Evolutionary conservation across 345 rosid genomes (phyloP).

Genomic region (Pseudoturritis turrita): DNA sequence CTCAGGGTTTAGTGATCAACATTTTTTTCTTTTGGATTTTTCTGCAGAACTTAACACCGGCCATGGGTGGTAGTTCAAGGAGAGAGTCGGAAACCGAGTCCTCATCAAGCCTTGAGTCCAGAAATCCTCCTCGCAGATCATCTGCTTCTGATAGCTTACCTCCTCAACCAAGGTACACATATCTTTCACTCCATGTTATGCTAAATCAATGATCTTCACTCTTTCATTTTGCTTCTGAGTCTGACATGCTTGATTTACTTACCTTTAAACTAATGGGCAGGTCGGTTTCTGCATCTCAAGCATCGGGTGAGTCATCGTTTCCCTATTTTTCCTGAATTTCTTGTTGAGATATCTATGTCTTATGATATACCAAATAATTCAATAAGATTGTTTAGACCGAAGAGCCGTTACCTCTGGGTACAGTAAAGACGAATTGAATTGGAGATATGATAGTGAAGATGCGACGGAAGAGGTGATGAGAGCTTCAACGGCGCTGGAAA

Average conservation of each 20-base stretch:
- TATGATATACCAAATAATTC: constrained; percentile 14
- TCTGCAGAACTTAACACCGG: constrained; percentile 60
- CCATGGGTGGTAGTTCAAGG: constrained; percentile 52
- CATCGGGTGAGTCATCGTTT: constrained; percentile 56
- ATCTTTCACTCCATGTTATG: not conserved
- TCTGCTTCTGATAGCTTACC: constrained; percentile 87
- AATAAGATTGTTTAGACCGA: constrained; percentile 40
- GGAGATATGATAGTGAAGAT: constrained; percentile 76
- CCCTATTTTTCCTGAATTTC: not conserved
- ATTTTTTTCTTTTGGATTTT: not conserved
- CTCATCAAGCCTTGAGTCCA: constrained; percentile 53
- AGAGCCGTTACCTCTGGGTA: constrained; percentile 70
- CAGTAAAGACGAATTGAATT: constrained; percentile 65
- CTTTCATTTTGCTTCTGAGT: not conserved
- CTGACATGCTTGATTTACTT: constrained; percentile 9
- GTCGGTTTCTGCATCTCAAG: constrained; percentile 50
- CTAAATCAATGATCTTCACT: not conserved
- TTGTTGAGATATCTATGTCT: not conserved
- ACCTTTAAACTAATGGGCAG: constrained; percentile 32
- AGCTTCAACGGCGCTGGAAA: constrained; percentile 81
- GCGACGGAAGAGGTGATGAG: constrained; percentile 61
- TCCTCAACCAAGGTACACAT: constrained; percentile 68
- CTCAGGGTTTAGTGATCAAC: not conserved
- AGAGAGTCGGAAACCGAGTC: constrained; percentile 57
- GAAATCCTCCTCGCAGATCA: constrained; percentile 59